Conservation (phyloP, 306 rosid species). For the Prunus mongolica region DNA sequence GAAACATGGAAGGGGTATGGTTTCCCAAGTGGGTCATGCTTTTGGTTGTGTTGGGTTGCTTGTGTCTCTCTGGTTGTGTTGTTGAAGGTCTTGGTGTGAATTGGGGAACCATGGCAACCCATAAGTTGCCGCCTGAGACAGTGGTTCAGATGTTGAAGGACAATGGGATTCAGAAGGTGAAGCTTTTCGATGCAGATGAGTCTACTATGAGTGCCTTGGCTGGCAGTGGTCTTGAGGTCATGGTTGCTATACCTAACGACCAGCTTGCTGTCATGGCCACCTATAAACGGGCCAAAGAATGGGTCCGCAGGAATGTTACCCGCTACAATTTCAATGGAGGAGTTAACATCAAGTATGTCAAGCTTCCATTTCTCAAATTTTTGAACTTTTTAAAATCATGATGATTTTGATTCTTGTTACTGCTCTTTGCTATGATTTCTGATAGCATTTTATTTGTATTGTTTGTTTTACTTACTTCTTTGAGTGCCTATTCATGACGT, state of each 20-base stretch:
- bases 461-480: background rate
- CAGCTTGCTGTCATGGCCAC: constrained; percentile 64
- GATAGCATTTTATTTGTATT: background rate
- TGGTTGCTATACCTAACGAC: constrained; percentile 93
- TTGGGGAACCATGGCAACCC: constrained; percentile 93
- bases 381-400: background rate
- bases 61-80: constrained; percentile 7
- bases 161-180: constrained; percentile 85
- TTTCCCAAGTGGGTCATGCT: constrained; percentile 33
- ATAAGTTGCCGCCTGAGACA: constrained; percentile 59
- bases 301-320: constrained; percentile 78
- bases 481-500: background rate
- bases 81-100: constrained; percentile 88
- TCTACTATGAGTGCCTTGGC: constrained; percentile 78
- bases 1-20: constrained; percentile 34
- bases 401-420: background rate
- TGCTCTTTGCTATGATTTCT: background rate
- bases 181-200: constrained; percentile 80
- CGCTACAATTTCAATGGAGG: constrained; percentile 79
- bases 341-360: constrained; percentile 73
- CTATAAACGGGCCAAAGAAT: constrained; percentile 57
- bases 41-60: constrained; percentile 32
- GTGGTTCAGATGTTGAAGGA: constrained; percentile 84
- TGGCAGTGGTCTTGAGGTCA: constrained; percentile 74
- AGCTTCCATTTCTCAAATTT: background rate